Conservation (phyloP, 1,139 yeast species). For the Candida albicans region DNA sequence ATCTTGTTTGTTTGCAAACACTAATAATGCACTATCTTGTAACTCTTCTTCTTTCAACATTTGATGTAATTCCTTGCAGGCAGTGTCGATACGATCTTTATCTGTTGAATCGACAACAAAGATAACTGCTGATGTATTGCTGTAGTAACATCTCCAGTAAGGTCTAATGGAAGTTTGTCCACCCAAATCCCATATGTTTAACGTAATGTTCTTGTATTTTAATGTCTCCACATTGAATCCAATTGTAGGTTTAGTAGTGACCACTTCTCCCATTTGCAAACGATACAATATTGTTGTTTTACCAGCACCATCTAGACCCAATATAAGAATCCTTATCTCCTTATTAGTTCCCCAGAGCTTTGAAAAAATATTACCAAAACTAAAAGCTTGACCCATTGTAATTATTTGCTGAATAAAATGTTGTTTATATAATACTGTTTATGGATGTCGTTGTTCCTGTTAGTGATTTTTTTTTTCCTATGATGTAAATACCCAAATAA, state of each 20-base stretch:
- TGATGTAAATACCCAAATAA: too few species aligned
- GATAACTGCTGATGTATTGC: conserved; percentile 93
- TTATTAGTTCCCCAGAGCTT: conserved; percentile 87
- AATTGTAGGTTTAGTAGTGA: conserved; percentile 91
- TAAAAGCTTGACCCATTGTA: conserved; percentile 79
- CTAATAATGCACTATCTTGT: conserved; percentile 83
- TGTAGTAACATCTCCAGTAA: conserved; percentile 96
- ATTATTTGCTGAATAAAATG: too few species aligned
- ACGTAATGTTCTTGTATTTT: conserved; percentile 83
- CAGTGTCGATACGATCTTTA: conserved; percentile 85
- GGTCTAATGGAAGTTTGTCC: conserved; percentile 97
- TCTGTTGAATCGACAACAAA: conserved; percentile 98
- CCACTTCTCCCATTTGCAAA: conserved; percentile 90
- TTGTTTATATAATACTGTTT: too few species aligned
- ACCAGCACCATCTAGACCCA: conserved; percentile 98
- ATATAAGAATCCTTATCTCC: conserved; percentile 86
- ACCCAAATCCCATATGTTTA: conserved; percentile 90
- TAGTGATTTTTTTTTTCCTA: too few species aligned
- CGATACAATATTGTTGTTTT: conserved; percentile 93
- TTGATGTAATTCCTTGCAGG: conserved; percentile 82
- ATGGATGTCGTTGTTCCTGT: too few species aligned
- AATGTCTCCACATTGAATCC: conserved; percentile 97
- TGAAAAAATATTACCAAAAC: conserved; percentile 71
- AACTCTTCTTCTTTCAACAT: conserved; percentile 95
- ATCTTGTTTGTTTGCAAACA: conserved; percentile 96